Evolutionary conservation across 2,329 filamentous ascomycete genomes (phyloP), one percentile per base, ranked within the genome.

Genomic region (Ophiostoma angusticollis): DNA sequence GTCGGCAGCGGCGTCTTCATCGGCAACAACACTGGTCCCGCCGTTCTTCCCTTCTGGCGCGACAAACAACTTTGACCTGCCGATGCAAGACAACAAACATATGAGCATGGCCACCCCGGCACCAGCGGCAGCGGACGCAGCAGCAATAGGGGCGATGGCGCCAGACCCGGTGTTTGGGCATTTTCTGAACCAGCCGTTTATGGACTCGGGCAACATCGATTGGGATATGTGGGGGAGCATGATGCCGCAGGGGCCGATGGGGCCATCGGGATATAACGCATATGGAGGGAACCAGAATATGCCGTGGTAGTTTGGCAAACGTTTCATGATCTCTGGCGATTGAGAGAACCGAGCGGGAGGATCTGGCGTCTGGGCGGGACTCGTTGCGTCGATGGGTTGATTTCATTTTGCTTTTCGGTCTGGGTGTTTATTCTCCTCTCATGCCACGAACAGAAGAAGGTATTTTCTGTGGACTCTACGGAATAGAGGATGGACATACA

Each of bases 211-310:
- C 9, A 48, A 54, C 4, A 48, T 68, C 13, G 64, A 67, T 35
- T 67, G 65, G 60, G 65, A 68, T 38, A 58, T 68, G 51, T 65
- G 62, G 54, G 52, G 52, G 5, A 54, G 43, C 18, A 41, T 49
- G 18, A 29, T 47, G 13, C 38, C 45, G 22, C 37, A 34, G 1
- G 30, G 31, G 1, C 35, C 44, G 13, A 16, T 18, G 5, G 34
- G 38, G 31, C n/a, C n/a, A n/a, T 31, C 40, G n/a, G 35, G 44
- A 6, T 49, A 52, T 30, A 48, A 48, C 5, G 31, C 16, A 6
- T 56, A 51, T 31, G 51, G 48, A 13, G 36, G 47, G 44, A 47
- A 43, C 6, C 49, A 45, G 3, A 32, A 44, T 25, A 19, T 42
- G 7, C 45, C 45, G 17, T 54, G 52, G 52, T 53, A 19, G 25